Conservation (phyloP, 257 asterid genomes). For the Solanum appendiculatum region DNA sequence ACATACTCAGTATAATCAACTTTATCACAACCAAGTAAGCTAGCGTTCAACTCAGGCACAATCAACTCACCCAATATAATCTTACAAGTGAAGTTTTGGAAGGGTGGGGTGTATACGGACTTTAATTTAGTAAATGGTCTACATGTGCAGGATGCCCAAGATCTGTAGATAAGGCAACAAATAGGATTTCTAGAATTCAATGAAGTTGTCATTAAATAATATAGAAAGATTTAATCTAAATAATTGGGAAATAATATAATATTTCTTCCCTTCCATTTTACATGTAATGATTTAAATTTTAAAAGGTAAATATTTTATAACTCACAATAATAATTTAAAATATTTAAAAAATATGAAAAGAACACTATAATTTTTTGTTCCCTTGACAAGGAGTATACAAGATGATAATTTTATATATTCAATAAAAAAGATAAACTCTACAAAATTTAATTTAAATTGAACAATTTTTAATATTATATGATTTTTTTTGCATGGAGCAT, state of each 20-base stretch:
- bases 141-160: neutral
- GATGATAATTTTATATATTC: neutral
- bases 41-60: too few relatives aligned
- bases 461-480: neutral
- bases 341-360: neutral
- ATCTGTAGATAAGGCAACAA: neutral
- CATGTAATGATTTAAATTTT: neutral
- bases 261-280: neutral
- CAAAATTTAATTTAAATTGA: neutral
- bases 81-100: accelerated
- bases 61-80: too few relatives aligned
- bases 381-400: neutral
- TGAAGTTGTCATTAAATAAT: neutral
- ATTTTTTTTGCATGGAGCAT: neutral
- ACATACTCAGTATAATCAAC: accelerated
- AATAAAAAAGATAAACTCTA: neutral
- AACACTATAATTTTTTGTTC: neutral
- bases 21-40: too few relatives aligned
- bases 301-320: neutral
- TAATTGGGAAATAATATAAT: neutral
- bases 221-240: neutral
- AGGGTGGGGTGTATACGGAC: accelerated
- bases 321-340: neutral
- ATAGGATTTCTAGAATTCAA: neutral
- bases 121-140: neutral